Percentiles rank a stretch among this genome's conserved stretches.
Evolutionary conservation across 164 flowering plant species (phyloP).

Genomic region (Nymphaea colorata): DNA sequence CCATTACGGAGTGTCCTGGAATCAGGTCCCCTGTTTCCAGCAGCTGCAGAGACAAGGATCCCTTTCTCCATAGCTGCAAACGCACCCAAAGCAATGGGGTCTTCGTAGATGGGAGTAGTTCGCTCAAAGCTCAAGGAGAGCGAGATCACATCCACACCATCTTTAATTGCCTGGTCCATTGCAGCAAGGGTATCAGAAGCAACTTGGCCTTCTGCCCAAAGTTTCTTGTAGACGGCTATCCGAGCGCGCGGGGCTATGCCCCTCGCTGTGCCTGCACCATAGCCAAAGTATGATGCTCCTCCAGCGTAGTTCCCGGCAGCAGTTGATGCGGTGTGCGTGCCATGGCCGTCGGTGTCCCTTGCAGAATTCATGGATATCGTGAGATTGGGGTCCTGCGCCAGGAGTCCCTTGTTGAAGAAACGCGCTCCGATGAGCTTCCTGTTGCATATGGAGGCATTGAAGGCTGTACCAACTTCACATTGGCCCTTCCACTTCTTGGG

Average conservation of each 20-base stretch:
- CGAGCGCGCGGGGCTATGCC: slow-evolving; percentile 48
- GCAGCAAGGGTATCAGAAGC: too few relatives aligned
- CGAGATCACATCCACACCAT: slow-evolving; percentile 6
- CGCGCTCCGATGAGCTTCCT: too few relatives aligned
- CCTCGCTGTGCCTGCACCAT: slow-evolving; percentile 39
- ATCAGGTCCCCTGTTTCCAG: neutral
- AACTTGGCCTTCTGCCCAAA: slow-evolving; percentile 14
- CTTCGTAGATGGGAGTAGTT: neutral
- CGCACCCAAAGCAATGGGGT: neutral
- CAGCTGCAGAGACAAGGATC: neutral
- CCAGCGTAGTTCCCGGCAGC: slow-evolving; percentile 39
- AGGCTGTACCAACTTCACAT: too few relatives aligned
- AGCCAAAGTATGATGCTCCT: slow-evolving; percentile 28
- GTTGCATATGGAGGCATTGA: too few relatives aligned
- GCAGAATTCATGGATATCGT: too few relatives aligned
- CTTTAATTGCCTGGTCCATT: slow-evolving; percentile 3
- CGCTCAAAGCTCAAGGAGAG: neutral
- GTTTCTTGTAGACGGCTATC: slow-evolving; percentile 49
- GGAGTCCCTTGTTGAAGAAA: too few relatives aligned
- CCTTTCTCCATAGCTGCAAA: neutral
- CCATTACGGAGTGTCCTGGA: neutral
- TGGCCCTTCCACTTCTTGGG: too few relatives aligned
- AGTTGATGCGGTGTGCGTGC: too few relatives aligned
- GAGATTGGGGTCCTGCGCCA: too few relatives aligned
- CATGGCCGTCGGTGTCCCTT: too few relatives aligned